Conservation (phyloP, 768 basidiomycete genomes). For the Hygrophorus russula region DNA sequence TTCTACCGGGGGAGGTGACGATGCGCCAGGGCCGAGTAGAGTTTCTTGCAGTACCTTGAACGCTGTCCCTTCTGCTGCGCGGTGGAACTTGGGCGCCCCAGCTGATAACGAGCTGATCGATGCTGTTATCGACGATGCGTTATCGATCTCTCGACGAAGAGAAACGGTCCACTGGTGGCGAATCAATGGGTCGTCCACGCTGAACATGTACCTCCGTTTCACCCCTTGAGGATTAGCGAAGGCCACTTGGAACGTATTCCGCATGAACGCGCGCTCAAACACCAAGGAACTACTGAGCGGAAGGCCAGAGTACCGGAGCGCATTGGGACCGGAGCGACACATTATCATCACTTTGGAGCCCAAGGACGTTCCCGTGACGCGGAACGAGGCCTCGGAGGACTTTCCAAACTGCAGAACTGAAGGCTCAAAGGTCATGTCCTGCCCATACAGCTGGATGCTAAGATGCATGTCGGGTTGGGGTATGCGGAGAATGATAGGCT, state of each 20-base stretch:
- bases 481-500: slow-evolving; percentile 77
- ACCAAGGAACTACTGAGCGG: slow-evolving; percentile 68
- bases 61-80: slow-evolving; percentile 63
- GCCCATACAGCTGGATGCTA: slow-evolving; percentile 74
- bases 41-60: slow-evolving; percentile 82
- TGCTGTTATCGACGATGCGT: slow-evolving; percentile 21
- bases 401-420: slow-evolving; percentile 69
- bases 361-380: slow-evolving; percentile 76
- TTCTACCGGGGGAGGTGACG: slow-evolving; percentile 7
- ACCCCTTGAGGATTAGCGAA: slow-evolving; percentile 57
- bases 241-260: slow-evolving; percentile 88
- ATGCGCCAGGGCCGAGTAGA: slow-evolving; percentile 35
- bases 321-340: slow-evolving; percentile 74
- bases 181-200: slow-evolving; percentile 69
- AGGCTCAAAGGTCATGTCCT: slow-evolving; percentile 84
- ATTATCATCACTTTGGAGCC: slow-evolving; percentile 79
- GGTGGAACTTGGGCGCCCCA: slow-evolving; percentile 37
- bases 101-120: slow-evolving; percentile 24
- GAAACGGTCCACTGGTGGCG: slow-evolving; percentile 66
- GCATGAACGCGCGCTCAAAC: slow-evolving; percentile 92
- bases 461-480: slow-evolving; percentile 79
- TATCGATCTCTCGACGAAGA: slow-evolving; percentile 57
- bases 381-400: slow-evolving; percentile 77
- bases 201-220: slow-evolving; percentile 92
- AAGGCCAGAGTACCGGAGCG: slow-evolving; percentile 70